These are phyloP conservation scores for Paradendryphiella salina DNA, from an alignment of 2,329 filamentous ascomycete species.

Conservation along the genomic window DNA sequence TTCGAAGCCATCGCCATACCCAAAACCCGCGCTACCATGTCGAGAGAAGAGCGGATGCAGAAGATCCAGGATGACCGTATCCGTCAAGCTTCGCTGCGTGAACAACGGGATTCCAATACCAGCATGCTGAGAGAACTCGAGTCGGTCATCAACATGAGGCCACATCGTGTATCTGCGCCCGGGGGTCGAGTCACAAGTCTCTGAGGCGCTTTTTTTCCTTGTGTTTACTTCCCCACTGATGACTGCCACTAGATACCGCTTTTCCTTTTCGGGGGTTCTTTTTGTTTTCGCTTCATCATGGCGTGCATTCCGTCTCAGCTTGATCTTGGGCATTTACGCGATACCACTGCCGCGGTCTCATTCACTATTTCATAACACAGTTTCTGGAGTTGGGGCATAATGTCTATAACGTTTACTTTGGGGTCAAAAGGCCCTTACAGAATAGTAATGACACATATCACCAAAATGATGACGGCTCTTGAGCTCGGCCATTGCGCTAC, in stretches of 20 bases:
- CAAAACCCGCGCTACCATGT: conserved; percentile 67
- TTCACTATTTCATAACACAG: conserved; percentile 1
- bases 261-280: conserved; percentile 6
- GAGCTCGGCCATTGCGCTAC: neutral
- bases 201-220: conserved; percentile 24
- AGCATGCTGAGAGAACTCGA: conserved; percentile 93
- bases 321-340: conserved; percentile 18
- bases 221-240: conserved; percentile 17
- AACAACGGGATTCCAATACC: conserved; percentile 77
- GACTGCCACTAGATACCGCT: conserved; percentile 15
- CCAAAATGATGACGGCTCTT: neutral
- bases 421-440: conserved; percentile 3
- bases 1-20: conserved; percentile 89
- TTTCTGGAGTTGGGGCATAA: conserved; percentile 3
- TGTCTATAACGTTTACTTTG: conserved; percentile 11
- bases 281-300: conserved; percentile 1
- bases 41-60: conserved; percentile 81
- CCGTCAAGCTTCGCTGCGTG: conserved; percentile 69
- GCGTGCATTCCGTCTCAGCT: conserved; percentile 7
- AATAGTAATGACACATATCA: conserved; percentile 9
- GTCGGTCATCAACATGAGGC: conserved; percentile 68
- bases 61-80: conserved; percentile 88
- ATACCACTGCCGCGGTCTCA: conserved; percentile 20
- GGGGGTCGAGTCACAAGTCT: conserved; percentile 41
- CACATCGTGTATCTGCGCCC: conserved; percentile 26